phyloP scores from a whole-genome alignment of 768 basidiomycete genomes.

The Lentinus brumalis region DNA sequence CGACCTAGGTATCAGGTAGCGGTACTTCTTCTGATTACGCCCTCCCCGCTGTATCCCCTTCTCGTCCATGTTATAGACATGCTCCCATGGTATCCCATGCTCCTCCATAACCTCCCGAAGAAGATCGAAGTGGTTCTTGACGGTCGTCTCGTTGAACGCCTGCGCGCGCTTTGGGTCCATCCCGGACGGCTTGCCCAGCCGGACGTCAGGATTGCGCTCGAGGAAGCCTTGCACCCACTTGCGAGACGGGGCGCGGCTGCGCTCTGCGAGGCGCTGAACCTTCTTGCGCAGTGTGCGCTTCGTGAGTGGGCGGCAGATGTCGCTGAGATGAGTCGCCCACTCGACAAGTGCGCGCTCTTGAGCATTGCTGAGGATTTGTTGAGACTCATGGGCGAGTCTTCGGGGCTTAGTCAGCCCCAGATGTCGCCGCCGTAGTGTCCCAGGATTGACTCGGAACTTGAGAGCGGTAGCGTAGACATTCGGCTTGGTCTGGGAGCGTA shows the following conservation, averaged over 20 bases:
- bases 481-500: too few species aligned
- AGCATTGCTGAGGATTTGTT: slow-evolving; percentile 24
- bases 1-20: slow-evolving; percentile 21
- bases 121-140: slow-evolving; percentile 12
- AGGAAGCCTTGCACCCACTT: slow-evolving; percentile 29
- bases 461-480: too few species aligned
- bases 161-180: slow-evolving; percentile 38
- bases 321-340: slow-evolving; percentile 19
- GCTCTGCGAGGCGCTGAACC: slow-evolving; percentile 10
- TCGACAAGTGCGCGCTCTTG: slow-evolving; percentile 25
- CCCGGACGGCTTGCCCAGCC: slow-evolving; percentile 28
- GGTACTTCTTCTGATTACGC: slow-evolving; percentile 1
- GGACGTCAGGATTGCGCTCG: slow-evolving; percentile 21
- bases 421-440: too few species aligned
- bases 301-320: slow-evolving; percentile 17
- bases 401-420: slow-evolving; percentile 7
- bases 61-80: slow-evolving; percentile 24
- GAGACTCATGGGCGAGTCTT: slow-evolving; percentile 3
- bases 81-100: slow-evolving; percentile 12
- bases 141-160: slow-evolving; percentile 34
- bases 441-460: too few species aligned
- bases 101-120: slow-evolving; percentile 5
- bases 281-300: slow-evolving; percentile 14
- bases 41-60: slow-evolving; percentile 24
- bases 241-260: background rate